Percentiles rank a stretch among this genome's conserved stretches.
Evolutionary conservation across 164 flowering plant species (phyloP).

Genomic region (Akebia trifoliata): DNA sequence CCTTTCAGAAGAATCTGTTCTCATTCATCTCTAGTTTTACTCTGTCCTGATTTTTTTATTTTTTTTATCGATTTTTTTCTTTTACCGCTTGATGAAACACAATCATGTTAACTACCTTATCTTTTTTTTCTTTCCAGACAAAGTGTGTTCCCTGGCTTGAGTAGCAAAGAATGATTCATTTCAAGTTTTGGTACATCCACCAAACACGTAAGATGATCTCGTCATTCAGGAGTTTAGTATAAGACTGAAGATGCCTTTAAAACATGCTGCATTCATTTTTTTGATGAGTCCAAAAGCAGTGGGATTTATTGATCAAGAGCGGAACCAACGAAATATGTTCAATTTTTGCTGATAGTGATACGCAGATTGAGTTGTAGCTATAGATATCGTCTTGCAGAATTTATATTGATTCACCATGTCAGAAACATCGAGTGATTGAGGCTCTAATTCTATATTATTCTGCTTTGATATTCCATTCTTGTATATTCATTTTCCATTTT

Average conservation of each 20-base stretch:
- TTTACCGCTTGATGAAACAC: no score
- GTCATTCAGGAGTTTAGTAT: no score
- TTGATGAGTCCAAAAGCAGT: background rate
- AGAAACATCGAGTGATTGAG: no score
- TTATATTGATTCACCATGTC: background rate
- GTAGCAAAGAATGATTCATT: background rate
- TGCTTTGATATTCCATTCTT: no score
- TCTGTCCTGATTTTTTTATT: background rate
- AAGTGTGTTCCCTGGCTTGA: conserved; percentile 58
- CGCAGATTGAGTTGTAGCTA: background rate
- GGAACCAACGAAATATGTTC: background rate
- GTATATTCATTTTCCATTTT: no score
- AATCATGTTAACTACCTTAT: conserved; percentile 1
- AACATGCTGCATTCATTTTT: background rate
- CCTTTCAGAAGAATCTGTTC: background rate
- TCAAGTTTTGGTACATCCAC: background rate
- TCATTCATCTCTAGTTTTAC: background rate
- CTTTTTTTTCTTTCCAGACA: conserved; percentile 38
- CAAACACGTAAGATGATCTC: no score
- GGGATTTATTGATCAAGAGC: background rate
- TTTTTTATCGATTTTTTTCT: no score
- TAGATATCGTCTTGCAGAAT: background rate
- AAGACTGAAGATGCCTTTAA: background rate
- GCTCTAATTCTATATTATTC: no score
- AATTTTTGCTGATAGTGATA: background rate